A percentile compares a stretch with the other conserved stretches of the same genome.
Conservation (phyloP, 345 rosid species). For the Zanthoxylum bungeanum region DNA sequence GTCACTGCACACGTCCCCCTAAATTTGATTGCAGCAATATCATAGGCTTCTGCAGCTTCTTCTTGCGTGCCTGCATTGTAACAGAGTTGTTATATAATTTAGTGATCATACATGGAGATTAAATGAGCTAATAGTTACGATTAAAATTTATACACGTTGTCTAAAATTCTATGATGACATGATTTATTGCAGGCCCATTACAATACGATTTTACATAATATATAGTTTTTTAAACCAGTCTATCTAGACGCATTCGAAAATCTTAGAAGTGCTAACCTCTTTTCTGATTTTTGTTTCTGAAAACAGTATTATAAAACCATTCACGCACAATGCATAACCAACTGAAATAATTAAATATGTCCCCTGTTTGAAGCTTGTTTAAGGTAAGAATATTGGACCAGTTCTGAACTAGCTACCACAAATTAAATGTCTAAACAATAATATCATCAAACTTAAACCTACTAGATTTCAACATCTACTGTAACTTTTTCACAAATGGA, state of each 20-base stretch:
- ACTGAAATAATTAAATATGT: too few species aligned
- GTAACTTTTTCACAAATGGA: not conserved
- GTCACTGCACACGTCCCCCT: slow-evolving; percentile 78
- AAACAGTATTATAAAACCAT: not conserved
- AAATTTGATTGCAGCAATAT: slow-evolving; percentile 87
- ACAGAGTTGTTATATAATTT: not conserved
- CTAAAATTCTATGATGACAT: not conserved
- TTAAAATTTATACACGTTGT: not conserved
- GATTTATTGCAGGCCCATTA: not conserved
- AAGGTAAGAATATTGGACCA: not conserved
- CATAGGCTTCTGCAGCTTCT: slow-evolving; percentile 93
- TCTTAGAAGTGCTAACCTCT: not conserved
- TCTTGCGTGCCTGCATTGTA: slow-evolving; percentile 67
- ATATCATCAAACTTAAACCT: not conserved
- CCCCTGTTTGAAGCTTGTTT: too few species aligned
- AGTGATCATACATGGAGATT: not conserved
- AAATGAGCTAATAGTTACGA: not conserved
- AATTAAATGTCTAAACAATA: not conserved
- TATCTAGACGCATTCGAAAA: not conserved
- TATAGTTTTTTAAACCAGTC: not conserved
- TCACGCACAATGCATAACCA: not conserved
- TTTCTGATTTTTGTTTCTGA: not conserved
- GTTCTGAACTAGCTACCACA: not conserved
- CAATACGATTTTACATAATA: too few species aligned
- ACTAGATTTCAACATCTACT: not conserved